These are phyloP conservation scores for Phoma sp. DNA, from an alignment of 2,329 filamentous ascomycete species.

Conservation along the genomic window DNA sequence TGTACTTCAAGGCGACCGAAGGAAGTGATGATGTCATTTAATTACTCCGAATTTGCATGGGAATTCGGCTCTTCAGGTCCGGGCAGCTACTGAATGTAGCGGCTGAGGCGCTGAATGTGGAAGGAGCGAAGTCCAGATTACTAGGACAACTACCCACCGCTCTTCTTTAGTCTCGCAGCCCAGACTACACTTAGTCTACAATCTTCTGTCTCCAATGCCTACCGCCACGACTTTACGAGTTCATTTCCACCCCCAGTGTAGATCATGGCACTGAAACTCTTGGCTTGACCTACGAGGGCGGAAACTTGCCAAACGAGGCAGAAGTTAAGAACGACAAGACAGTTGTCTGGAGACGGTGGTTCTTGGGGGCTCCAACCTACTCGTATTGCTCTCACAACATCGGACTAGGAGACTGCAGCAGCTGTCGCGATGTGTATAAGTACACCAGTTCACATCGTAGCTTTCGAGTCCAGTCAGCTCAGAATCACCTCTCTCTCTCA, in stretches of 20 bases:
- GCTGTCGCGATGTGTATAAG: constrained; percentile 14
- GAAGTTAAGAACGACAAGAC: constrained; percentile 30
- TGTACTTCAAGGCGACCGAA: too few species aligned
- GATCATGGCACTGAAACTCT: constrained; percentile 9
- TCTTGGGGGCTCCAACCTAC: constrained; percentile 4
- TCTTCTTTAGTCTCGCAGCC: background rate
- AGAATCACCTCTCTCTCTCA: background rate
- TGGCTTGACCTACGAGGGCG: constrained; percentile 7
- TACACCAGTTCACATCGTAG: background rate
- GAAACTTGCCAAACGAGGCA: constrained; percentile 16
- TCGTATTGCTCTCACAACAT: background rate
- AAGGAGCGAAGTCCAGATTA: constrained; percentile 14
- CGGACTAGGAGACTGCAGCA: background rate
- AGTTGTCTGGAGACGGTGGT: constrained; percentile 15
- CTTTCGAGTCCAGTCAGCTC: background rate
- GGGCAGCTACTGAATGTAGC: constrained; percentile 3
- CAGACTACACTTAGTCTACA: background rate
- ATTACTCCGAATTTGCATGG: background rate
- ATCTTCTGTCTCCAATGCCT: background rate
- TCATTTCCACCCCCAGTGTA: constrained; percentile 4
- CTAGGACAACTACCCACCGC: background rate
- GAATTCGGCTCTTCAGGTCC: background rate
- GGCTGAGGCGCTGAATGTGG: background rate
- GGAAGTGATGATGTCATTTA: too few species aligned
- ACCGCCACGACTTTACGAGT: background rate